Evolutionary conservation across 169 alveolate genomes (phyloP).

Genomic region (Eimeria maxima): DNA sequence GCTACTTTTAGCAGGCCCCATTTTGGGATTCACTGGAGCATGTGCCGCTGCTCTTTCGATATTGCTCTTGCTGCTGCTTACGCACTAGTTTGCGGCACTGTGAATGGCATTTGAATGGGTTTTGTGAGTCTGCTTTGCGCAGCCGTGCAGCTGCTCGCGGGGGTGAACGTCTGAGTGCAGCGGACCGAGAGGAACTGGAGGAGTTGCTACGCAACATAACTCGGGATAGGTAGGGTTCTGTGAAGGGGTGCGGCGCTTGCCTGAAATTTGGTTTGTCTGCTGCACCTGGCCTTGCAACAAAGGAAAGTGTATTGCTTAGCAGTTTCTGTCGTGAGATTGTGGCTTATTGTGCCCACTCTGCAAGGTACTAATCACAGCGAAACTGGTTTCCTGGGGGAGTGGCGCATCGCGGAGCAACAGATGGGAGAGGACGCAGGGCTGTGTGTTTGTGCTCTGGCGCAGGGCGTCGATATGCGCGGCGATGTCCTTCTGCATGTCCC

Average conservation of each 20-base stretch:
- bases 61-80: not conserved
- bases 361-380: too few species aligned
- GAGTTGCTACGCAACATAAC: conserved; percentile 79
- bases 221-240: conserved; percentile 57
- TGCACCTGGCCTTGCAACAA: not conserved
- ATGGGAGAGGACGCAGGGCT: not conserved
- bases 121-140: not conserved
- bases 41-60: not conserved
- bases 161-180: conserved; percentile 76
- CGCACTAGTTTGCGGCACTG: not conserved
- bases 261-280: not conserved
- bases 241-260: not conserved
- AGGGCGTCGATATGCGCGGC: conserved; percentile 79
- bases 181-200: conserved; percentile 81
- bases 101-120: not conserved
- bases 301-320: not conserved
- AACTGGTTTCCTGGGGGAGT: not conserved
- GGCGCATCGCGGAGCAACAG: not conserved
- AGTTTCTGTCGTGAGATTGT: not conserved
- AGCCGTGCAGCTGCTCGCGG: conserved; percentile 77
- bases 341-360: too few species aligned
- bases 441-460: not conserved
- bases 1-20: not conserved
- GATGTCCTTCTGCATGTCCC: conserved; percentile 80
- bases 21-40: not conserved